Base-by-base conservation (phyloP, 2,329 filamentous ascomycete genomes). In the Aspergillus glaucus region DNA sequence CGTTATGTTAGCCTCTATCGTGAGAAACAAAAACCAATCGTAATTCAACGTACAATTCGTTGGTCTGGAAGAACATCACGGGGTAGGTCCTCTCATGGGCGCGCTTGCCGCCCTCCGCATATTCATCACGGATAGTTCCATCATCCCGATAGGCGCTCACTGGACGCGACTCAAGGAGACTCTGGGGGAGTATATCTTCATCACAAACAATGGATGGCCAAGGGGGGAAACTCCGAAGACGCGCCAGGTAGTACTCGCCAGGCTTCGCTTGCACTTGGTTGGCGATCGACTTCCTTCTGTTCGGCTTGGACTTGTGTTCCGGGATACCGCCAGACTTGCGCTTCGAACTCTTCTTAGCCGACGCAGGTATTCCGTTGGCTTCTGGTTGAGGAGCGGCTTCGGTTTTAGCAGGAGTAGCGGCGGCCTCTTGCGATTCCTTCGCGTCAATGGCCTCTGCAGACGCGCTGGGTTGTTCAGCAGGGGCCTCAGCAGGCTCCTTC, bases 151-250 rank as follows among this genome's bases (percentile, higher is more conserved):
- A 84, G 19, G 92, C 90, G 41, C 88, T 90, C 46, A 95, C 88
- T 7, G 92, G 93, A 52, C 93, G 86, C 42, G 80, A 81, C 61
- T 79, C 86, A 47, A 94, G 72, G 21, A 98, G 79, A 12, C 79
- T 82, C 50, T 84, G 77, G 2, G 93, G 92, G 17, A 98, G 82
- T 85, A 98, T 97, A 53, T 86, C 84, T 69, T 98, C 92, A 65
- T 95, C 90, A 67, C 88, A 93, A 60, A 98, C 83, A 64, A 98
- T 87, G 47, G 89, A 86, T 14, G 93, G 93, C 93, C 93, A 98
- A 36, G 88, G 85, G 28, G 93, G 88, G 70, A 88, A 95, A 51
- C 92, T 93, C 77, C 94, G 95, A 70, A 98, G 84, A 69, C 91
- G 88, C 55, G 94, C 89, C 64, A 95, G 84, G 72, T 87, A 97